Conservation (phyloP, 305 asterid genomes). For the Rubia occidens region DNA sequence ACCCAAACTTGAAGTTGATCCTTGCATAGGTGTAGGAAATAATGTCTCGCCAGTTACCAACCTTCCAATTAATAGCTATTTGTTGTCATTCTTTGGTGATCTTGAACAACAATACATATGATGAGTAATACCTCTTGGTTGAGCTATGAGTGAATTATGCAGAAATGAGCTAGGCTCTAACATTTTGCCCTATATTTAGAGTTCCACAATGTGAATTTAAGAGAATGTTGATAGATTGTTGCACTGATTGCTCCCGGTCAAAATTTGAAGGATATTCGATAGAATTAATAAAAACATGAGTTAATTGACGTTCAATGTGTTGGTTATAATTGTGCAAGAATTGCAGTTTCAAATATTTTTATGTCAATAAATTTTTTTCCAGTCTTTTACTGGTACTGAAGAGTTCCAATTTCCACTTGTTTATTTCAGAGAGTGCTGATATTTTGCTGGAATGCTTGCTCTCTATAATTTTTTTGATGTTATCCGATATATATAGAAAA, state of each 20-base stretch:
- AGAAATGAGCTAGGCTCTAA: constrained; percentile 6
- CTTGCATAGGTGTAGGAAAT: constrained; percentile 67
- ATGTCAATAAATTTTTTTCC: too few species aligned
- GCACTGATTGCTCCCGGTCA: not conserved
- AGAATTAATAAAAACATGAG: too few species aligned
- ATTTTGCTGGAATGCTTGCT: too few species aligned
- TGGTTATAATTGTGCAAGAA: too few species aligned
- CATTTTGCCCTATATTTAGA: not conserved
- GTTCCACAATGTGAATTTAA: not conserved
- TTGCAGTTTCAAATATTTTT: too few species aligned
- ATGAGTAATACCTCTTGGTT: constrained; percentile 66
- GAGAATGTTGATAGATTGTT: not conserved
- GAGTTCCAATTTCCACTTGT: too few species aligned
- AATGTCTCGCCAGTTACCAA: constrained; percentile 42
- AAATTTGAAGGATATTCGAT: not conserved
- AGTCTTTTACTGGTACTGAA: too few species aligned
- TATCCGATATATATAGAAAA: too few species aligned
- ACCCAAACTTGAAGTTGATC: constrained; percentile 11
- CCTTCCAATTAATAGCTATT: constrained; percentile 93
- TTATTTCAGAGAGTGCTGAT: too few species aligned
- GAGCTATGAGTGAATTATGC: constrained; percentile 90
- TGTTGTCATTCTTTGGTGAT: constrained; percentile 91
- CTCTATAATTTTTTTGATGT: too few species aligned
- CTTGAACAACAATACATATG: constrained; percentile 97
- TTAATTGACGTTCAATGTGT: too few species aligned